Evolutionary conservation across 257 asterid genomes (phyloP).

Genomic region (Plantago major): DNA sequence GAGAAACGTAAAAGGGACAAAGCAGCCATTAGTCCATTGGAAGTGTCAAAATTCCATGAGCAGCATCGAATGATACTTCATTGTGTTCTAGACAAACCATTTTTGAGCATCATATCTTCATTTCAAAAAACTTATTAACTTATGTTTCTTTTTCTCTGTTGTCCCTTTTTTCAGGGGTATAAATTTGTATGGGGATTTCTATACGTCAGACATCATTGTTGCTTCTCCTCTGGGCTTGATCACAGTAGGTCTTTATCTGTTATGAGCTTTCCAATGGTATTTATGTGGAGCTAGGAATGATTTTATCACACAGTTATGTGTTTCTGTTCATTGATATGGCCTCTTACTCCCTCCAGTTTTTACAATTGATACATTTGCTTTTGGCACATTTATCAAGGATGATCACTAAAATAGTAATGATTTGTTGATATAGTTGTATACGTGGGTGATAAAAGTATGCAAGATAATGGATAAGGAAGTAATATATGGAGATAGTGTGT

Average conservation of each 20-base stretch:
- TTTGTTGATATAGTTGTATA: no score
- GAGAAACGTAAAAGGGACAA: no score
- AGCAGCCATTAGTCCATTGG: no score
- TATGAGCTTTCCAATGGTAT: conserved; percentile 9
- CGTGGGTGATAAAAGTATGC: no score
- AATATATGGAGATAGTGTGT: no score
- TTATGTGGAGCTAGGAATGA: conserved; percentile 9
- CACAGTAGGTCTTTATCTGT: conserved; percentile 50
- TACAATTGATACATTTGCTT: no score
- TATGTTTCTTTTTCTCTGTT: background rate
- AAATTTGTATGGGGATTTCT: conserved; percentile 73
- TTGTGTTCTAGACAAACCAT: background rate
- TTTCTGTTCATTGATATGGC: background rate
- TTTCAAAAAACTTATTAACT: background rate
- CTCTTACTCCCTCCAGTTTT: no score
- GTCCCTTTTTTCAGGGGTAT: conserved; percentile 43
- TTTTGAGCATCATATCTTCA: background rate
- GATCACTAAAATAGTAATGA: no score
- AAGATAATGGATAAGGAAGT: no score
- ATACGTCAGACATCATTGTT: conserved; percentile 83
- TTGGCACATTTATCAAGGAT: no score
- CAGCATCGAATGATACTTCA: background rate
- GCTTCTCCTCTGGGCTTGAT: conserved; percentile 93
- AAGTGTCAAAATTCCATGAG: no score
- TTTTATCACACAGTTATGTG: conserved; percentile 8